These are phyloP conservation scores for Verbascum thapsus DNA, from an alignment of 257 asterid species.

Conservation along the genomic window DNA sequence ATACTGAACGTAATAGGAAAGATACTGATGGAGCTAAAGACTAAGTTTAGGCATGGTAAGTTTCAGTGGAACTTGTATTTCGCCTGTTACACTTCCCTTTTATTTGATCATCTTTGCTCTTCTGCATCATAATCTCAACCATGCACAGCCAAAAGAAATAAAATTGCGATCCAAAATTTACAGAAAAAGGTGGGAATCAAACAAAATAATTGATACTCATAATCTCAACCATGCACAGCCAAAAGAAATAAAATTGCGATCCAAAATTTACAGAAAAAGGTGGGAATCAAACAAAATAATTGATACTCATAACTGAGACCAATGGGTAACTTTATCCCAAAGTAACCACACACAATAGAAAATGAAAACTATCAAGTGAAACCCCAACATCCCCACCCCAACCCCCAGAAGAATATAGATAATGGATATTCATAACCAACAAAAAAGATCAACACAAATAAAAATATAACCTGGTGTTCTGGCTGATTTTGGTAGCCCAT, in stretches of 20 bases:
- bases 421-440: constrained; percentile 10
- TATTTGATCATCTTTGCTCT: background rate
- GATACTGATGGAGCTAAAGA: background rate
- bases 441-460: constrained; percentile 19
- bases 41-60: constrained; percentile 3
- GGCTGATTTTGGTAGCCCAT: constrained; percentile 95
- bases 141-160: constrained; percentile 8
- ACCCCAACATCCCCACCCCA: background rate
- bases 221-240: no score
- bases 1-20: background rate
- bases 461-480: constrained; percentile 70
- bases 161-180: background rate
- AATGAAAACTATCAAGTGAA: background rate
- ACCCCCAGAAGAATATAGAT: background rate
- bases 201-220: background rate
- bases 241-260: background rate
- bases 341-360: background rate
- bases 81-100: background rate
- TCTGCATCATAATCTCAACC: constrained; percentile 1
- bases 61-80: background rate
- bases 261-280: background rate
- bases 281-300: background rate
- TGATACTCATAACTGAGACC: background rate
- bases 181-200: background rate
- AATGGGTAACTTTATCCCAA: background rate